These are phyloP conservation scores for Cladosporium sp. DNA, from an alignment of 2,329 filamentous ascomycete species.

Conservation along the genomic window DNA sequence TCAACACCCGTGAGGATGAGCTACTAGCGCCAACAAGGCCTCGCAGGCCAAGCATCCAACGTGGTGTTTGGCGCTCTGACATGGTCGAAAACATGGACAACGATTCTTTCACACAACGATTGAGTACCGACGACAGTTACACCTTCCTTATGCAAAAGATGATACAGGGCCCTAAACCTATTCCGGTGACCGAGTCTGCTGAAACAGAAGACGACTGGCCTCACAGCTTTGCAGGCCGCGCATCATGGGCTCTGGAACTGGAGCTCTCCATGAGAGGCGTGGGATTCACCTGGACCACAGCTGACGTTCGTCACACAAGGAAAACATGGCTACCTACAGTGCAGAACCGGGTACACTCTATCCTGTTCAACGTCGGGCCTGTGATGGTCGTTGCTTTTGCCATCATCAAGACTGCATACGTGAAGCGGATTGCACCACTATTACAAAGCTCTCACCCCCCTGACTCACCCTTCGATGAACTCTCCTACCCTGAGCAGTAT, in stretches of 20 bases:
- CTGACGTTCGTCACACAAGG: slow-evolving; percentile 46
- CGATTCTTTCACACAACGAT: slow-evolving; percentile 26
- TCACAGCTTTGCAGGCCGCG: slow-evolving; percentile 40
- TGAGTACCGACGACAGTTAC: slow-evolving; percentile 26
- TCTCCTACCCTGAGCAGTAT: slow-evolving; percentile 39
- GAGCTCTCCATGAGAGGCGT: slow-evolving; percentile 47
- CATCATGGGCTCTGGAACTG: slow-evolving; percentile 48
- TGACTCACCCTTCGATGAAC: slow-evolving; percentile 37
- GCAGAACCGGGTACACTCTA: slow-evolving; percentile 42
- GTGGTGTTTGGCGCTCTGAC: slow-evolving; percentile 24
- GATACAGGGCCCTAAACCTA: slow-evolving; percentile 28
- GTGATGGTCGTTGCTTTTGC: slow-evolving; percentile 40
- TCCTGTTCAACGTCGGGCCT: slow-evolving; percentile 41
- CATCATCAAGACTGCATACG: slow-evolving; percentile 39
- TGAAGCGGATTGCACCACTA: slow-evolving; percentile 30
- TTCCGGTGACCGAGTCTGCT: slow-evolving; percentile 39
- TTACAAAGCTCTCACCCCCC: slow-evolving; percentile 13
- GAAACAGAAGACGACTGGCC: slow-evolving; percentile 44
- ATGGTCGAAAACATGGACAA: slow-evolving; percentile 31
- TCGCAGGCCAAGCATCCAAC: slow-evolving; percentile 22
- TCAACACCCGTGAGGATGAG: neutral
- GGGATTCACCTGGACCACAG: slow-evolving; percentile 49
- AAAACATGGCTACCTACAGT: slow-evolving; percentile 47
- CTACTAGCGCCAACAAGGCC: slow-evolving; percentile 1
- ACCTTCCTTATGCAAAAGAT: slow-evolving; percentile 24